Conservation (phyloP, 2,329 filamentous ascomycete species). For the Colletotrichum tropicale region DNA sequence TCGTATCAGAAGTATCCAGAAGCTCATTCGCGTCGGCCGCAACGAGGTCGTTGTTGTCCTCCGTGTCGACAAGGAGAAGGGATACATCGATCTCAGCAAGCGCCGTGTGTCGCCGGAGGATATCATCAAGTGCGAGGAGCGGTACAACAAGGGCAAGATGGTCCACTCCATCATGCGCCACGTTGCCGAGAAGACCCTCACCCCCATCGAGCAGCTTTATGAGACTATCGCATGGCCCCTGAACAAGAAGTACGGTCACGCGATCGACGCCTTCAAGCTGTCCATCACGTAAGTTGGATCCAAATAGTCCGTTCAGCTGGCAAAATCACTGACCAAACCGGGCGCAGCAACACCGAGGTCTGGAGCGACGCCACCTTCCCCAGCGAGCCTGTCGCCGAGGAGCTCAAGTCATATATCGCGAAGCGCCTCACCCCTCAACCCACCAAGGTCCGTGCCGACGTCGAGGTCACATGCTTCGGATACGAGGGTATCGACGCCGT, state of each 20-base stretch:
- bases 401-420: constrained; percentile 93
- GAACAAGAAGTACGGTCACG: constrained; percentile 96
- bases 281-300: constrained; percentile 80
- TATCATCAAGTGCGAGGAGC: constrained; percentile 97
- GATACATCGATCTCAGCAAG: constrained; percentile 98
- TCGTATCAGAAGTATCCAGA: constrained; percentile 98
- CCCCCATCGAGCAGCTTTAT: constrained; percentile 93
- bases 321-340: neutral
- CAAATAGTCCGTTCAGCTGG: too few relatives aligned
- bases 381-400: constrained; percentile 82
- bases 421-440: constrained; percentile 97
- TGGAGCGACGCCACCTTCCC: constrained; percentile 94
- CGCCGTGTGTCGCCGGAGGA: constrained; percentile 97
- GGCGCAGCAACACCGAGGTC: constrained; percentile 81
- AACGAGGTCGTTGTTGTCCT: constrained; percentile 99
- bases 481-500: constrained; percentile 99
- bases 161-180: constrained; percentile 99
- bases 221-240: constrained; percentile 95
- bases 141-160: constrained; percentile 99
- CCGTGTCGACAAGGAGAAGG: constrained; percentile 99
- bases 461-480: constrained; percentile 93
- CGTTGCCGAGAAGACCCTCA: constrained; percentile 94
- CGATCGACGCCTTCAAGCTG: constrained; percentile 98
- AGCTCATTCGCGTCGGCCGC: constrained; percentile 95
- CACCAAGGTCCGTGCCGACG: constrained; percentile 98